Base-by-base conservation (phyloP, 345 rosid species). In the Mallotus nudiflorus region DNA sequence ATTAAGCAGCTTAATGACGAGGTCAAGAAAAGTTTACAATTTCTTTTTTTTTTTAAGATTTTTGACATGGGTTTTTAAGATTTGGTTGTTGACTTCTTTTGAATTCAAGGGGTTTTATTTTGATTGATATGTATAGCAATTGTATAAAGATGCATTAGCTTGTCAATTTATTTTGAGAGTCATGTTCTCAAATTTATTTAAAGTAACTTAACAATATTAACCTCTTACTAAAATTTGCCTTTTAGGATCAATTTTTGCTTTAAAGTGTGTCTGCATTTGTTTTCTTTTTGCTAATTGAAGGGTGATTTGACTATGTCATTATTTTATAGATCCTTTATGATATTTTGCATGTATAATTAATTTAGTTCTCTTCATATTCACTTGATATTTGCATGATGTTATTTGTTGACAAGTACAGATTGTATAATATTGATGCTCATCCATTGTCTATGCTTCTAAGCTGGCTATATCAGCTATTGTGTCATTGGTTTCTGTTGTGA, bases 1-100 rank as follows among this genome's bases (percentile, higher is more conserved):
- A 77, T 82, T n/a, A 62, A 57, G 49, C 73, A 82, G 65, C 77
- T 86, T 37, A 84, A 80, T 10, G 85, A 80, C 24, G 87, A 90
- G 97, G 98, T 89, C 20, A 46, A 11, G 42, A 39, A 39, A 39
- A 39, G n/a, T n/a, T n/a, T n/a, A n/a, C n/a, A n/a, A n/a, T n/a
- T n/a, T n/a, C n/a, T n/a, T n/a, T n/a, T n/a, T n/a, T n/a, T n/a
- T n/a, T n/a, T n/a, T n/a, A n/a, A n/a, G n/a, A n/a, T n/a, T n/a
- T n/a, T n/a, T n/a, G n/a, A n/a, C n/a, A n/a, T n/a, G n/a, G n/a
- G n/a, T n/a, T n/a, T n/a, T n/a, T n/a, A n/a, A n/a, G n/a, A n/a
- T n/a, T n/a, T n/a, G n/a, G n/a, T n/a, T n/a, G n/a, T n/a, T n/a
- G n/a, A n/a, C n/a, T n/a, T n/a, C n/a, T n/a, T n/a, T n/a, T n/a